A percentile compares a stretch with the other conserved stretches of the same genome.
phyloP scores from a whole-genome alignment of 805 yeast genomes.

The Clavispora fructus region DNA sequence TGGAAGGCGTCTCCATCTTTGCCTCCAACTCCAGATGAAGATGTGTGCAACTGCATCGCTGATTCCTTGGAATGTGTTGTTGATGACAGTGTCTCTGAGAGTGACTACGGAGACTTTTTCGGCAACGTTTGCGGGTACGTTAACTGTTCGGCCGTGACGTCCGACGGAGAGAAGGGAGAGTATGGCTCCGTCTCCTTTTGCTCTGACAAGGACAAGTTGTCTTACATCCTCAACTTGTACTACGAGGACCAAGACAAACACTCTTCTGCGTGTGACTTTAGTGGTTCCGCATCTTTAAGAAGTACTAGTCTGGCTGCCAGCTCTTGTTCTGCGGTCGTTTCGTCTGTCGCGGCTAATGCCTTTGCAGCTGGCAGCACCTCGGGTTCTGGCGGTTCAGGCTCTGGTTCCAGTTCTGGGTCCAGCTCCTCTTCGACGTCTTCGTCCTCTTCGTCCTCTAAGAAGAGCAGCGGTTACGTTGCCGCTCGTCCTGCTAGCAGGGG shows the following conservation, averaged over 20 bases:
- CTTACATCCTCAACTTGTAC: constrained; percentile 62
- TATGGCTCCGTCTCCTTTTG: constrained; percentile 78
- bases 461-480: constrained; percentile 16
- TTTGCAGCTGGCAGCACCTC: constrained; percentile 9
- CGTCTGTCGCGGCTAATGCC: constrained; percentile 14
- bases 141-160: constrained; percentile 58
- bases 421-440: constrained; percentile 19
- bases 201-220: constrained; percentile 56
- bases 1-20: constrained; percentile 66
- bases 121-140: constrained; percentile 51
- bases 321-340: constrained; percentile 25
- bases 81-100: constrained; percentile 43
- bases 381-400: constrained; percentile 17
- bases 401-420: constrained; percentile 18
- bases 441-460: constrained; percentile 14
- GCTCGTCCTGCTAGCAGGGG: constrained; percentile 24
- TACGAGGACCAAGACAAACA: constrained; percentile 24
- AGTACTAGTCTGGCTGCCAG: constrained; percentile 23
- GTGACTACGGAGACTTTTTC: constrained; percentile 59
- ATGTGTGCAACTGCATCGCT: constrained; percentile 60
- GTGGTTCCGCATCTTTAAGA: constrained; percentile 50
- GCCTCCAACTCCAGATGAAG: constrained; percentile 75
- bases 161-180: constrained; percentile 58
- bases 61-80: constrained; percentile 57
- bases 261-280: constrained; percentile 15